Evolutionary conservation across 495 filamentous ascomycete genomes (phyloP).

Genomic region (Letharia columbiana): DNA sequence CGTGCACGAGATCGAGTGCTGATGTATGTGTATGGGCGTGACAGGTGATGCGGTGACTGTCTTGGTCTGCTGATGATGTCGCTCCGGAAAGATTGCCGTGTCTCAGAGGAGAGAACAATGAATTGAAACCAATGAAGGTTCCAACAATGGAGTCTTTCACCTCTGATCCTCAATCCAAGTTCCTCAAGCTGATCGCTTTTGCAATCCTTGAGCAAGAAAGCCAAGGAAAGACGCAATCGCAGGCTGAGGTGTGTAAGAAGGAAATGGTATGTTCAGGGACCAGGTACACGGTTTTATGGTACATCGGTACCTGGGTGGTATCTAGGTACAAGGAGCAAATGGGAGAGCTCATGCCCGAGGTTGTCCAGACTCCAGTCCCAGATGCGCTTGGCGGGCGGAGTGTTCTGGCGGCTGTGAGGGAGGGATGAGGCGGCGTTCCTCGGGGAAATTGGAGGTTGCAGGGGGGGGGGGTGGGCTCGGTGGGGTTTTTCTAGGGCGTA

Average conservation of each 20-base stretch:
- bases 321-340: background rate
- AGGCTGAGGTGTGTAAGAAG: background rate
- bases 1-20: background rate
- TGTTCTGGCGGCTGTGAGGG: constrained; percentile 12
- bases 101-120: background rate
- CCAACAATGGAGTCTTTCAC: background rate
- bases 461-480: background rate
- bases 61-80: constrained; percentile 17
- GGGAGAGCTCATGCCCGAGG: background rate
- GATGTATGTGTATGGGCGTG: background rate
- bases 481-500: background rate
- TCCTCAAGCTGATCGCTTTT: constrained; percentile 2
- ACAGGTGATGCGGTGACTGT: constrained; percentile 8
- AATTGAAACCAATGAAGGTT: background rate
- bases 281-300: background rate
- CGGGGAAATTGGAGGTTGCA: constrained; percentile 15
- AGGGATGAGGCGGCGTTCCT: background rate
- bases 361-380: background rate
- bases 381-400: constrained; percentile 12
- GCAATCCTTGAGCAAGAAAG: background rate
- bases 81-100: background rate
- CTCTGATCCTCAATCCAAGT: background rate
- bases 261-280: background rate
- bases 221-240: background rate
- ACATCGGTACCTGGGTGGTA: background rate